Evolutionary conservation across 257 asterid species (phyloP), one percentile per base, ranked within the genome.

Genomic region (Rhazya stricta): DNA sequence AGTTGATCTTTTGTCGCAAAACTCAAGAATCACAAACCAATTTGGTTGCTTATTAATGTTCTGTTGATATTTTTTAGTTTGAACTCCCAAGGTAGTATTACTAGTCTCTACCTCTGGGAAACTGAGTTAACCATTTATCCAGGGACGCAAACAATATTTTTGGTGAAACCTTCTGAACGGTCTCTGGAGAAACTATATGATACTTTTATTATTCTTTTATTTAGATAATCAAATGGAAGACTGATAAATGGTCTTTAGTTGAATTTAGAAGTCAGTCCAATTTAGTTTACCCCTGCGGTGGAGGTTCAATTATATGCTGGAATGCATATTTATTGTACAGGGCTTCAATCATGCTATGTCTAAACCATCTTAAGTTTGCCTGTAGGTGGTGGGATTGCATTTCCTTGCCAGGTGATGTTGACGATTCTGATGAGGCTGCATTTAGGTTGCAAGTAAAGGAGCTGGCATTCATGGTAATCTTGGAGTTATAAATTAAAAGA

Each of bases 311-410:
- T 63, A 7, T 10, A 65, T 6, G 21, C 30, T 15, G 18, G 12
- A 23, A 30, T 21, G 11, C 16, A 71, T 48, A 39, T 23, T 63
- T 78, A 15, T 74, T 53, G 23, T 50, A 3, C 16, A 4, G 27
- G 18, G 18, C 56, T 21, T 37, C 41, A 27, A 15, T 39, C 12
- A 25, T 42, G n/a, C 57, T 34, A 50, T 32, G 65, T 36, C 76
- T 54, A 16, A 9, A 54, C 41, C 68, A 63, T 30, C 56, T 63
- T 34, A 30, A 67, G 72, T 77, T 81, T 72, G 32, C 81, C 72
- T 84, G 46, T 75, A 94, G 98, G 87, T 95, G 99, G 98, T 95
- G 98, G 98, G 97, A 88, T 48, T 89, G 96, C 86, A 81, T 92
- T 81, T 89, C 96, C 69, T 87, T 91, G 75, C 97, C 99, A 3